Evolutionary conservation across 768 basidiomycete species (phyloP).

Genomic region (Fomitopsis pulvina): DNA sequence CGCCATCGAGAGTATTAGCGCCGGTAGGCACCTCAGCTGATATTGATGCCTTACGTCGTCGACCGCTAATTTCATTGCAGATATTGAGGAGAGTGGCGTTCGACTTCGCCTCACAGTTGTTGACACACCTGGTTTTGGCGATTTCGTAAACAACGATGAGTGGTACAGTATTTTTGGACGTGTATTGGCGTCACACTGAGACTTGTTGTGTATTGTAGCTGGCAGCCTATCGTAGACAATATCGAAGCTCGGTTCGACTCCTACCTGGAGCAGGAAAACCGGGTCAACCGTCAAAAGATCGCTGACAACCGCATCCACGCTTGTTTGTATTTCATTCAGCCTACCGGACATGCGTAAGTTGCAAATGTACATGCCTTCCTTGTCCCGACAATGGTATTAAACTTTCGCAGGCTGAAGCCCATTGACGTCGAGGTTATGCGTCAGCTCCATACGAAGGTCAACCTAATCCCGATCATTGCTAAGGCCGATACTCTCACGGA

Average conservation of each 20-base stretch:
- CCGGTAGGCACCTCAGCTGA: constrained; percentile 50
- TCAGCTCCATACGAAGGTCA: constrained; percentile 93
- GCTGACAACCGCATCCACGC: constrained; percentile 98
- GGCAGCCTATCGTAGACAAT: constrained; percentile 98
- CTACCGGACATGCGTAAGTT: constrained; percentile 93
- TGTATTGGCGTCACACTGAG: constrained; percentile 11
- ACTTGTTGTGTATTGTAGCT: constrained; percentile 51
- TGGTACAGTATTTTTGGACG: constrained; percentile 47
- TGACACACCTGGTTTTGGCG: constrained; percentile 98
- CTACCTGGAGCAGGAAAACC: constrained; percentile 97
- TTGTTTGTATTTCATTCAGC: constrained; percentile 98
- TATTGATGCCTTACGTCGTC: neutral
- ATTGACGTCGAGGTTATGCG: constrained; percentile 99
- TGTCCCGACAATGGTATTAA: neutral
- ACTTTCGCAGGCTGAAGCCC: constrained; percentile 73
- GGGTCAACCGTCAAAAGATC: constrained; percentile 90
- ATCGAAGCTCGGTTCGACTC: constrained; percentile 97
- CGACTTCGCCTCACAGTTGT: constrained; percentile 97
- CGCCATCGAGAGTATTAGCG: constrained; percentile 96
- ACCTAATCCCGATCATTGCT: constrained; percentile 97
- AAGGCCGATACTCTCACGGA: constrained; percentile 98
- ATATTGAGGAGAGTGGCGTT: constrained; percentile 98
- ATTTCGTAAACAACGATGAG: constrained; percentile 99
- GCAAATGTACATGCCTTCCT: too few relatives aligned
- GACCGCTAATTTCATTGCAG: constrained; percentile 33